A percentile compares a stretch with the other conserved stretches of the same genome.
phyloP scores from a whole-genome alignment of 345 rosid species.

The Boechera retrofracta region DNA sequence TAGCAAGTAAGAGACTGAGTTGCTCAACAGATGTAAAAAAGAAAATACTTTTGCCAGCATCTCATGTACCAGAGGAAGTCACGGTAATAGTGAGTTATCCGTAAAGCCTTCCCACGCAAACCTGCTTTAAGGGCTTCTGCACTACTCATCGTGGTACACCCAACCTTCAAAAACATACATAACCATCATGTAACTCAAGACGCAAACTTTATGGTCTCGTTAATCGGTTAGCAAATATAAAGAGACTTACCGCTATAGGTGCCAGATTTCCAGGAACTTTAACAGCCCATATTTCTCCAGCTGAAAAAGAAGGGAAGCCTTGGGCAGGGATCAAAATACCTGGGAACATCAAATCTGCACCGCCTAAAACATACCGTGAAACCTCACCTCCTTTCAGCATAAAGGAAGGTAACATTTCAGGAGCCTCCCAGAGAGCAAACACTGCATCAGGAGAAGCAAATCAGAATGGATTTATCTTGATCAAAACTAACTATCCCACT shows the following conservation, averaged over 20 bases:
- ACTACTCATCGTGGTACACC: slow-evolving; percentile 83
- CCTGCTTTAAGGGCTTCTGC: slow-evolving; percentile 83
- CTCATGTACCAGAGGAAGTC: slow-evolving; percentile 77
- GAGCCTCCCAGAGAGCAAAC: slow-evolving; percentile 90
- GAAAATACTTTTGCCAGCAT: not conserved
- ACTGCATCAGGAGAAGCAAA: slow-evolving; percentile 53
- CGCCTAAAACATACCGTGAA: slow-evolving; percentile 84
- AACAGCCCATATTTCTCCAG: slow-evolving; percentile 90
- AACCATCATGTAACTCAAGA: slow-evolving; percentile 26
- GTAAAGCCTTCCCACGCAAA: slow-evolving; percentile 91
- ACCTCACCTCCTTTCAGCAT: slow-evolving; percentile 89
- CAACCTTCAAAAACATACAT: slow-evolving; percentile 64
- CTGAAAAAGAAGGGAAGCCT: slow-evolving; percentile 71
- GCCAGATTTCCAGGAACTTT: slow-evolving; percentile 94
- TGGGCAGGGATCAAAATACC: slow-evolving; percentile 73
- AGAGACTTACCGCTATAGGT: slow-evolving; percentile 78
- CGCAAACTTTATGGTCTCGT: not conserved
- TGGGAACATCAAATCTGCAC: slow-evolving; percentile 99
- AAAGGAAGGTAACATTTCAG: slow-evolving; percentile 82
- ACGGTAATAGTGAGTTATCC: slow-evolving; percentile 78
- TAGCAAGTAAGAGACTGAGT: slow-evolving; percentile 35
- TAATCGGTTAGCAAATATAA: not conserved
- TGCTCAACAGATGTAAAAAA: no score
- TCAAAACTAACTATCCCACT: slow-evolving; percentile 8
- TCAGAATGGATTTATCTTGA: not conserved